Evolutionary conservation across 805 yeast species (phyloP), one percentile per base, ranked within the genome.

Genomic region (Pichia heedii): DNA sequence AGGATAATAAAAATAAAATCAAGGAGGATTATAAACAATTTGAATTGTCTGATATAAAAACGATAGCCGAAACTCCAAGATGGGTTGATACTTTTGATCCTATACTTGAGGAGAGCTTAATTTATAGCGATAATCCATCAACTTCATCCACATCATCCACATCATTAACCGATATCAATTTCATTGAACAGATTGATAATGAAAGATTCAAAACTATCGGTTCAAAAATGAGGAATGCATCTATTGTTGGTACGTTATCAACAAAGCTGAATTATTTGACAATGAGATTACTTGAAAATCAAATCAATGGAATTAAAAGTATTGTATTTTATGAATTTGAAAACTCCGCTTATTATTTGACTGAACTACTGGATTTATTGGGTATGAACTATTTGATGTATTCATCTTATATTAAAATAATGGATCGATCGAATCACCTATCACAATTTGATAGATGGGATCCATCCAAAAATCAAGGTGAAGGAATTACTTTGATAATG

Each of bases 281-380:
- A 0, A 65, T 80, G 15, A 64, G 76, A 46, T 51, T 80, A 9
- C 54, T 77, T 22, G 80, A 77, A 40, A 74, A 80, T 52, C 76
- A 76, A 47, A 45, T 50, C 10, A 43, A 55, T 9, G 66, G 68
- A 4, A 54, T 74, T 41, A 77, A 81, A 55, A 72, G 81, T 15
- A 66, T 81, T 22, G 77, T 81, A 0, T 81, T 81, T 55, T 82
- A 76, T 54, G 87, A 81, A 49, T 79, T 76, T 57, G 85, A 79
- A 55, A 86, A 81, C 49, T 71, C 77, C 39, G 88, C 87, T 0
- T 81, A 76, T 54, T 80, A 78, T 54, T 54, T 81, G 24, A 72
- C 84, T 0, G 89, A 82, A 50, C 64, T 78, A 12, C 53, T 82
- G 39, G 88, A 81, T 58, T 45, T 80, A 0, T 50, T 79, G 16